phyloP scores from a whole-genome alignment of 2,329 filamentous ascomycete species.

The Colletotrichum cereale region DNA sequence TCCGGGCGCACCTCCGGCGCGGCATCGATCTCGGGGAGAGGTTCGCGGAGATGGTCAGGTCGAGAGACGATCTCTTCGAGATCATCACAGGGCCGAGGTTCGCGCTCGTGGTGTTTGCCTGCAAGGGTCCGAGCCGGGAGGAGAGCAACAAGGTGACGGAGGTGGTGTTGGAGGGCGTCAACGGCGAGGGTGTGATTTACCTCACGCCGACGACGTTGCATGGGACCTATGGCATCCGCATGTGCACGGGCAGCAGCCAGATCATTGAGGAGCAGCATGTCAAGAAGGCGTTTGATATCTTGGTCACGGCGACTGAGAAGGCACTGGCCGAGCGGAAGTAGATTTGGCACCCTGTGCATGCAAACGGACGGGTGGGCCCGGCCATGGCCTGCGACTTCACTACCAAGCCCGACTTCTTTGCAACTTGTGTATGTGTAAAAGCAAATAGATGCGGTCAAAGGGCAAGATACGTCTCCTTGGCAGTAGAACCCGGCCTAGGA shows the following conservation, averaged over 20 bases:
- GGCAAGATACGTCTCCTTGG: not conserved
- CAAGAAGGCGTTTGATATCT: conserved; percentile 77
- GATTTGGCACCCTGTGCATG: no score
- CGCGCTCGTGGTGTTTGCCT: conserved; percentile 81
- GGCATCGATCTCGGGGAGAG: conserved; percentile 77
- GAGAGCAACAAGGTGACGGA: conserved; percentile 77
- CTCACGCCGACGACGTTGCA: conserved; percentile 82
- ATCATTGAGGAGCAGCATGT: conserved; percentile 80
- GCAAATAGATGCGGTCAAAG: not conserved
- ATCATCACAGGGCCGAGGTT: conserved; percentile 82
- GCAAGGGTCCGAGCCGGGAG: conserved; percentile 57
- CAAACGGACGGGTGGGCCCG: not conserved
- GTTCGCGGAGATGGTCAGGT: conserved; percentile 73
- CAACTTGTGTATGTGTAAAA: no score
- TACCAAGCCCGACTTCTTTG: no score
- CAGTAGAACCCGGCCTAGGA: no score
- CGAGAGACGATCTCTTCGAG: conserved; percentile 77
- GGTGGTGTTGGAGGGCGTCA: conserved; percentile 80
- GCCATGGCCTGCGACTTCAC: not conserved
- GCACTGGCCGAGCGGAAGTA: conserved; percentile 50
- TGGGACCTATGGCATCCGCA: conserved; percentile 81
- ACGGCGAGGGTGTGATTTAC: conserved; percentile 81
- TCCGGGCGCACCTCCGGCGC: conserved; percentile 79
- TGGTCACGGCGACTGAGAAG: conserved; percentile 74
- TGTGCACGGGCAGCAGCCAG: conserved; percentile 79